Percentiles rank a stretch among this genome's conserved stretches.
phyloP scores from a whole-genome alignment of 805 yeast species.

The Pichia manshurica region DNA sequence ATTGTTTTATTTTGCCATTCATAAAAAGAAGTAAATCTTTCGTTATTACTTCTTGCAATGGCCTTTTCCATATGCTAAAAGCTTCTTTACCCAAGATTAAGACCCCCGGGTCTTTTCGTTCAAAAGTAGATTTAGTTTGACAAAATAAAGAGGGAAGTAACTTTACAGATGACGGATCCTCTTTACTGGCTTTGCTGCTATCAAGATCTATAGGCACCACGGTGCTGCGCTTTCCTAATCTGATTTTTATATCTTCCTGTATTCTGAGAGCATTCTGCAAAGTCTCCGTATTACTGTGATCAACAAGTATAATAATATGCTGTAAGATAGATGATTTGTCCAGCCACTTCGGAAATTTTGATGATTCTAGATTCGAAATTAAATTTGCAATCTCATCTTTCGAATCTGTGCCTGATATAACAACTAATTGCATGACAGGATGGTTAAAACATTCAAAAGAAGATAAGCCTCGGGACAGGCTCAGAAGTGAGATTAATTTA shows the following conservation, averaged over 20 bases:
- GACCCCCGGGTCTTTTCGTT: not conserved
- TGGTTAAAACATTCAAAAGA: conserved; percentile 85
- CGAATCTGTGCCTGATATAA: conserved; percentile 51
- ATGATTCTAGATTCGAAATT: conserved; percentile 46
- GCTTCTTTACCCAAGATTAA: conserved; percentile 8
- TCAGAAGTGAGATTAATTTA: conserved; percentile 50
- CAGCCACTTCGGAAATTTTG: conserved; percentile 53
- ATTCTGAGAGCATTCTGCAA: conserved; percentile 33
- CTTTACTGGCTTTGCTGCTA: not conserved
- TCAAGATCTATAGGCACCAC: conserved; percentile 9
- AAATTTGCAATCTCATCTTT: conserved; percentile 53
- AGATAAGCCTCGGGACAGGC: conserved; percentile 55
- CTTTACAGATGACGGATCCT: conserved; percentile 2
- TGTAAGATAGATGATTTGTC: conserved; percentile 59
- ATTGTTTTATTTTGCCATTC: conserved; percentile 70
- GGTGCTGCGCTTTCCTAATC: conserved; percentile 8
- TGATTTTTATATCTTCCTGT: conserved; percentile 28
- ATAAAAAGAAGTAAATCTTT: conserved; percentile 69
- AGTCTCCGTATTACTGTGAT: conserved; percentile 39
- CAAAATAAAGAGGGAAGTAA: conserved; percentile 29
- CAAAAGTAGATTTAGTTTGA: not conserved
- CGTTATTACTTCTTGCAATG: conserved; percentile 42
- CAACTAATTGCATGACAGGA: conserved; percentile 72
- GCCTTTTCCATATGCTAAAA: conserved; percentile 29
- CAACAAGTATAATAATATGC: conserved; percentile 45